Evolutionary conservation across 768 basidiomycete species (phyloP), one percentile per base, ranked within the genome.

Genomic region (Leucocoprinus leucothites): DNA sequence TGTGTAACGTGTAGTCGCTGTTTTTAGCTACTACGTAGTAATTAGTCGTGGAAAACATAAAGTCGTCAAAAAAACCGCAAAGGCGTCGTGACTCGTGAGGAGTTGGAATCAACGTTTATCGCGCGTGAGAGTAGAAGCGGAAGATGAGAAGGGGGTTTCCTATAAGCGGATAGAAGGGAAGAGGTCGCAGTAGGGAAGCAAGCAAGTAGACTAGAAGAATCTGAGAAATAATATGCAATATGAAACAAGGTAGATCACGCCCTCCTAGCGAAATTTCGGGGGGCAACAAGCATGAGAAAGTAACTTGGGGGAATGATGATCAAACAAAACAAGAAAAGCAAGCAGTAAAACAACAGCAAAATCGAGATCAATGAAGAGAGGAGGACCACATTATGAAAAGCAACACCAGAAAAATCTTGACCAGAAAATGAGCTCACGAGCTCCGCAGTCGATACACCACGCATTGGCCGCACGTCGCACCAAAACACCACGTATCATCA

Each of bases 341-440:
- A 9, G 35, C 52, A 50, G 38, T 43, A 51, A 55, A 50, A 53
- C 49, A 51, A 53, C 34, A 42, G 18, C 19, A 53, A 59, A 41
- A 52, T 14, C 25, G 31, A 40, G 19, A 44, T 46, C 38, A 53
- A 38, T 25, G 50, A 41, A 16, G 18, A 25, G 19, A 40, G 16
- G 2, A 22, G 31, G 31, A 13, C n/a, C n/a, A n/a, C n/a, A n/a
- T n/a, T n/a, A n/a, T 31, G 11, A 8, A 14, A 36, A 18, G 28
- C 28, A n/a, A n/a, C n/a, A n/a, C n/a, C n/a, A n/a, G n/a, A n/a
- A n/a, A n/a, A n/a, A n/a, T n/a, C n/a, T n/a, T n/a, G n/a, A n/a
- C n/a, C n/a, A n/a, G n/a, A n/a, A n/a, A n/a, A n/a, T n/a, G n/a
- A n/a, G n/a, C n/a, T n/a, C n/a, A 46, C 44, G 44, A 53, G 52